Conservation (phyloP, 495 filamentous ascomycete genomes). For the Penicillium pancosmium region DNA sequence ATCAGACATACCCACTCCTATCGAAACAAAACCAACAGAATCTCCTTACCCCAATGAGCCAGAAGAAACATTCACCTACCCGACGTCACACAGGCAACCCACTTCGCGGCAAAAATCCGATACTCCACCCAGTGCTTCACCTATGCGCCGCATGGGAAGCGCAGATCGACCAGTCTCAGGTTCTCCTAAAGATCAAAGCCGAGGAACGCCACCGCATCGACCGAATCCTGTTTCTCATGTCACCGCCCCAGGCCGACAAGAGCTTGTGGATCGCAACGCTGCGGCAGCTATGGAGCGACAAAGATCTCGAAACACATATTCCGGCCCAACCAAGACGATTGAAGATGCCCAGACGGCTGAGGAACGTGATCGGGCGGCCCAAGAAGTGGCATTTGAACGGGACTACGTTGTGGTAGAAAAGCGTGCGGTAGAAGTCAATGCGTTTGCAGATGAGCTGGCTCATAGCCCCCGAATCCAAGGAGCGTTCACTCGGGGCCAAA, state of each 20-base stretch:
- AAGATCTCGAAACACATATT: slow-evolving; percentile 49
- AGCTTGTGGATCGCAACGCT: slow-evolving; percentile 41
- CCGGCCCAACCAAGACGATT: slow-evolving; percentile 47
- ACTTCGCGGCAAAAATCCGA: slow-evolving; percentile 35
- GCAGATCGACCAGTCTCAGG: slow-evolving; percentile 37
- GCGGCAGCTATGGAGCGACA: slow-evolving; percentile 51
- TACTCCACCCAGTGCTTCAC: slow-evolving; percentile 37
- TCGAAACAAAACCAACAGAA: slow-evolving; percentile 23
- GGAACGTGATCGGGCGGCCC: slow-evolving; percentile 74
- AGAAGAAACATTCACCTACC: slow-evolving; percentile 32
- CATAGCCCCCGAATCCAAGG: slow-evolving; percentile 66
- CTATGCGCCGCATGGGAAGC: slow-evolving; percentile 45
- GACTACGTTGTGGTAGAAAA: slow-evolving; percentile 98
- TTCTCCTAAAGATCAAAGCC: slow-evolving; percentile 30
- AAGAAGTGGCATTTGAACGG: slow-evolving; percentile 85
- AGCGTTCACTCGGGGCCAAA: slow-evolving; percentile 39
- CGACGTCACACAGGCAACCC: slow-evolving; percentile 28
- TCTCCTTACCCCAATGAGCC: slow-evolving; percentile 26
- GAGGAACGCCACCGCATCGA: slow-evolving; percentile 34
- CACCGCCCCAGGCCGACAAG: slow-evolving; percentile 66
- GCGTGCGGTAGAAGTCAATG: slow-evolving; percentile 91
- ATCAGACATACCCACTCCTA: slow-evolving; percentile 14
- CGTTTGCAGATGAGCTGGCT: slow-evolving; percentile 92
- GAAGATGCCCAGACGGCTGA: slow-evolving; percentile 51
- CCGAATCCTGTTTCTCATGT: slow-evolving; percentile 51